Base-by-base conservation (phyloP, 352 stramenopile species). In the Phytophthora fragariaefolia region DNA sequence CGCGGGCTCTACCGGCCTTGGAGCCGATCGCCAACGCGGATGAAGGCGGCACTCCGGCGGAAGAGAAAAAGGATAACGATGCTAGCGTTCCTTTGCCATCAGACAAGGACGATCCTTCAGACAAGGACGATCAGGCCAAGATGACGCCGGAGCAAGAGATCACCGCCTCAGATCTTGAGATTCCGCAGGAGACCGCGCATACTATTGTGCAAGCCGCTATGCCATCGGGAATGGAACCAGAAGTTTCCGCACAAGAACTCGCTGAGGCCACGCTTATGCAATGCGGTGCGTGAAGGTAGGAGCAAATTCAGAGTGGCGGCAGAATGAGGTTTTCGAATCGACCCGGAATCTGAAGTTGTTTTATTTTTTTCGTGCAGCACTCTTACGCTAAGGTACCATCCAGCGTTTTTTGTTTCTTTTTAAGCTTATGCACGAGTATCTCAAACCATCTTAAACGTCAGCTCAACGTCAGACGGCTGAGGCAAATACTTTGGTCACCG, bases 21-120 rank as follows among this genome's bases (percentile, higher is more conserved):
- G 8, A 48, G 40, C 18, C 18, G 18, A 23, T 48, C n/a, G n/a
- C n/a, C 18, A 15, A 48, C n/a, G 8, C 40, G 40, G 13, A 7
- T 13, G 40, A 48, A 23, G 40, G 12, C 7, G 40, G 26, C 18
- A 4, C n/a, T 2, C 12, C 20, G 0, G 12, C 64, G 1, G 15
- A 51, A 1, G 73, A 67, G 23, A 77, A 65, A 43, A 54, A 48
- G 4, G 9, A 6, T 18, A 18, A 17, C 18, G 23, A 23, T 48
- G 13, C 6, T 9, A 12, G 0, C 17, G 38, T 45, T 18, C 18
- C 5, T 9, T 6, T 26, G 9, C 40, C 40, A 4, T 4, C 8
- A 22, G 38, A 45, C 3, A 3, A 48, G 0, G 18, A 48, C 15
- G 40, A 26, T 17, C 7, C n/a, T n/a, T 4, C 8, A 22, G 38